These are phyloP conservation scores for Letharia columbiana DNA, from an alignment of 495 filamentous ascomycete species.

Conservation along the genomic window DNA sequence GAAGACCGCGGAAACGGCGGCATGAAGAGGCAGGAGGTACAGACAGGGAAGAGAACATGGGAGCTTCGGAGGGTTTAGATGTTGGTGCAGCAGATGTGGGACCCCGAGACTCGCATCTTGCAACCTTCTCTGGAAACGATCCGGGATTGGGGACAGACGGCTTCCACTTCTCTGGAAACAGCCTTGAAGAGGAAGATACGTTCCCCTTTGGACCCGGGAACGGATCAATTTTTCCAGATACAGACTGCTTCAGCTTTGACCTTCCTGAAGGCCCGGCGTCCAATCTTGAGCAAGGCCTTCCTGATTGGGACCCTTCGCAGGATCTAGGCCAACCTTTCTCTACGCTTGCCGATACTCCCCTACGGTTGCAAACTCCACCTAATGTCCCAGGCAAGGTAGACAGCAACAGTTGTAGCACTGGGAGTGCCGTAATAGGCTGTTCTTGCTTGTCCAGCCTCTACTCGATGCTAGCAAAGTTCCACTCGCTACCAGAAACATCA, in stretches of 20 bases:
- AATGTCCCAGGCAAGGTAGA: not conserved
- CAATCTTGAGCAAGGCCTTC: not conserved
- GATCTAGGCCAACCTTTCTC: not conserved
- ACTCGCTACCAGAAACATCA: constrained; percentile 13
- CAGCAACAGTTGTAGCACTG: not conserved
- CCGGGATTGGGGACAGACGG: not conserved
- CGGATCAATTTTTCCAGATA: not conserved
- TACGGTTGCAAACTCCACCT: not conserved
- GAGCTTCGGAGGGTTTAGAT: no score
- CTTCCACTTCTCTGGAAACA: not conserved
- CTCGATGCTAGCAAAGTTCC: constrained; percentile 17
- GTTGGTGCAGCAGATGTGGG: not conserved
- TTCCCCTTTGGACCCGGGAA: not conserved
- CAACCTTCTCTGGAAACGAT: not conserved
- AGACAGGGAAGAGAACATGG: not conserved
- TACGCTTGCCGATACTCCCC: not conserved
- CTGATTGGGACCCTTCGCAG: constrained; percentile 1
- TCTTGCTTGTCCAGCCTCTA: constrained; percentile 20
- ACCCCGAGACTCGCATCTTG: not conserved
- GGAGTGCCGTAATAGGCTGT: constrained; percentile 7
- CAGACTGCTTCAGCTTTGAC: not conserved
- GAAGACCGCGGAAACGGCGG: constrained; percentile 49
- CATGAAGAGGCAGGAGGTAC: constrained; percentile 22
- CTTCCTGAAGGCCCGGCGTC: not conserved
- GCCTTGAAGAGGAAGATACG: not conserved